Base-by-base conservation (phyloP, 2,329 filamentous ascomycete species). In the Triangularia setosa region DNA sequence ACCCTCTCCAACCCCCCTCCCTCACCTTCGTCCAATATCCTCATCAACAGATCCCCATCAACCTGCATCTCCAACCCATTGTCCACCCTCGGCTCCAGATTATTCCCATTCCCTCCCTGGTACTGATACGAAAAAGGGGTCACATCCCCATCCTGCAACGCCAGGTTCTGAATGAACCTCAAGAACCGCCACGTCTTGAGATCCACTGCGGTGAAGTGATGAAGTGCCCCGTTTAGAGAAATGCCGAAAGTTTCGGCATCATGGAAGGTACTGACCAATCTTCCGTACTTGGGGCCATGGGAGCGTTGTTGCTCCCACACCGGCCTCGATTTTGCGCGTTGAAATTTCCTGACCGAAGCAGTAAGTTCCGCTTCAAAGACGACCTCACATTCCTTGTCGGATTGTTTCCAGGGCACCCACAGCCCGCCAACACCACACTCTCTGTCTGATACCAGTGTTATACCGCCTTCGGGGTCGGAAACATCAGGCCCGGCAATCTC, bases 121-220 rank as follows among this genome's bases (percentile, higher is more conserved):
- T 60, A 23, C 57, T 52, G 21, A 55, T 25, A 4, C 52, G 75
- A 75, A 65, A 84, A 85, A 2, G 84, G 82, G 64, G 81, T 86
- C 12, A 87, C 75, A 3, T 72, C 68, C 6, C 74, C 71, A 25
- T 81, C 83, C 25, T 76, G 74, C 56, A 82, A 74, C 27, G 85
- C 87, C 57, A 96, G 74, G 64, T 90, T 89, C 72, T 96, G 89
- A 1, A 97, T 73, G 67, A 94, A 87, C 64, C 84, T 83, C 4
- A 98, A 80, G 3, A 96, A 79, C 6, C 83, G 81, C 85, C 89
- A 90, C 7, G 88, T 83, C 1, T 84, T 76, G 18, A 83, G 71
- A 9, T 82, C 79, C 0, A 98, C 77, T 14, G 93, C 77, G 0
- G 84, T 84, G 70, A 97, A 89, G 63, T 90, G 85, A 67, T 86